Evolutionary conservation across 352 stramenopile species (phyloP).

Genomic region (Pilasporangium apinafurcum): DNA sequence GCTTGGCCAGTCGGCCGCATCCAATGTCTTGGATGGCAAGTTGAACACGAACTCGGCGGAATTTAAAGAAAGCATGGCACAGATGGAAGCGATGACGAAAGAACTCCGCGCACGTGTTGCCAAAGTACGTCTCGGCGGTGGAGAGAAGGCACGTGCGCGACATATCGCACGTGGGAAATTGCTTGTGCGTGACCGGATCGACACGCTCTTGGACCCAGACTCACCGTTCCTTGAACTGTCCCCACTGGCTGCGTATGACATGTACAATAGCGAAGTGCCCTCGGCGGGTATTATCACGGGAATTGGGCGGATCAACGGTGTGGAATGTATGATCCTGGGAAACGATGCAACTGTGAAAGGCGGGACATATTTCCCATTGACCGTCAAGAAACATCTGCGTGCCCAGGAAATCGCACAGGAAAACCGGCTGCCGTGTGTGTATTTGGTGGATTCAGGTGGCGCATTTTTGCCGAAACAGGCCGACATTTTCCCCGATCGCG

Average conservation of each 20-base stretch:
- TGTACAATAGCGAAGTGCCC: constrained; percentile 81
- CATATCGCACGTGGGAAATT: constrained; percentile 80
- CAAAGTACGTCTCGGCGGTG: constrained; percentile 54
- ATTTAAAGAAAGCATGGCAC: constrained; percentile 45
- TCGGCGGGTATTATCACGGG: constrained; percentile 88
- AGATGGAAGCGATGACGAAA: constrained; percentile 48
- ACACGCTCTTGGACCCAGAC: constrained; percentile 91
- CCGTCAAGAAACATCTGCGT: constrained; percentile 97
- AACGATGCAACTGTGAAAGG: constrained; percentile 99
- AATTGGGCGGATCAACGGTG: constrained; percentile 79
- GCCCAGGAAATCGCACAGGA: constrained; percentile 94
- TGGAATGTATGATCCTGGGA: constrained; percentile 95
- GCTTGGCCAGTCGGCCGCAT: constrained; percentile 16
- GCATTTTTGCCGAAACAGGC: constrained; percentile 95
- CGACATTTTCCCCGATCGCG: constrained; percentile 96
- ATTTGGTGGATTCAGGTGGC: constrained; percentile 94
- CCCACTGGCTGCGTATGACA: constrained; percentile 77
- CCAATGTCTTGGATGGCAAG: constrained; percentile 58
- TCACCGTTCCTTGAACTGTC: constrained; percentile 96
- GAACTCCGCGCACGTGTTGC: constrained; percentile 37
- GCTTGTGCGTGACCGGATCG: constrained; percentile 90
- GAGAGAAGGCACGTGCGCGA: constrained; percentile 51
- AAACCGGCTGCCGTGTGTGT: constrained; percentile 96
- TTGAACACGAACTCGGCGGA: constrained; percentile 54
- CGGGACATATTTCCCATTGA: constrained; percentile 98